phyloP scores from a whole-genome alignment of 2,329 filamentous ascomycete species.

The Calcarisporium arbuscula region DNA sequence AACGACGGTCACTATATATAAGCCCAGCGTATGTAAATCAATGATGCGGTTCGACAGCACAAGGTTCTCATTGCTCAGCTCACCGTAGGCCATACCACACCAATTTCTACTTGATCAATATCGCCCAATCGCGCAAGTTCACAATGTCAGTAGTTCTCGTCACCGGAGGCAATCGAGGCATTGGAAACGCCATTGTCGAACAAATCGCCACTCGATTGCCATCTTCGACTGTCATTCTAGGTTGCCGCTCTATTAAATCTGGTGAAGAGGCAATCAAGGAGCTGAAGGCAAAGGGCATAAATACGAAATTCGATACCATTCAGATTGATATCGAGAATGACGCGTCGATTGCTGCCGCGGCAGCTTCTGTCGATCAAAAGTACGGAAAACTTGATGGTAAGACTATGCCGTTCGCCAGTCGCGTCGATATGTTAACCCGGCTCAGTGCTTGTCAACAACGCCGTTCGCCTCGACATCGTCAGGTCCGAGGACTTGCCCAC shows the following conservation, averaged over 20 bases:
- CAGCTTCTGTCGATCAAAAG: conserved; percentile 6
- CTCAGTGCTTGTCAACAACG: conserved; percentile 8
- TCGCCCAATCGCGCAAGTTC: too few relatives aligned
- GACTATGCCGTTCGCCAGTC: too few relatives aligned
- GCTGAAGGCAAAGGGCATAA: neutral
- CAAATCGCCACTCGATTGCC: conserved; percentile 16
- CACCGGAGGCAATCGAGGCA: conserved; percentile 19
- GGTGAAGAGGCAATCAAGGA: conserved; percentile 4
- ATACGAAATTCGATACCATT: conserved; percentile 6
- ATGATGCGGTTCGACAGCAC: too few relatives aligned
- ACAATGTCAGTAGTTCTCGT: too few relatives aligned
- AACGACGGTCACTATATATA: too few relatives aligned
- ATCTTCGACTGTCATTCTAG: conserved; percentile 18
- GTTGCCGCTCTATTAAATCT: conserved; percentile 1
- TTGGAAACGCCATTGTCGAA: conserved; percentile 23
- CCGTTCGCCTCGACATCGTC: conserved; percentile 6
- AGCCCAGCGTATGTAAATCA: too few relatives aligned
- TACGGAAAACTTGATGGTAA: conserved; percentile 14
- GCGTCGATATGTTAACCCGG: too few relatives aligned
- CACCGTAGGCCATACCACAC: too few relatives aligned
- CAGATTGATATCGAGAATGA: conserved; percentile 13
- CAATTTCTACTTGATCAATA: too few relatives aligned
- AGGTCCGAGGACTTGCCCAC: conserved; percentile 3
- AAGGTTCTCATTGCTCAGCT: too few relatives aligned
- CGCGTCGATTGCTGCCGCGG: conserved; percentile 9